Conservation (phyloP, 352 stramenopile genomes). For the Globisporangium emineosum region DNA sequence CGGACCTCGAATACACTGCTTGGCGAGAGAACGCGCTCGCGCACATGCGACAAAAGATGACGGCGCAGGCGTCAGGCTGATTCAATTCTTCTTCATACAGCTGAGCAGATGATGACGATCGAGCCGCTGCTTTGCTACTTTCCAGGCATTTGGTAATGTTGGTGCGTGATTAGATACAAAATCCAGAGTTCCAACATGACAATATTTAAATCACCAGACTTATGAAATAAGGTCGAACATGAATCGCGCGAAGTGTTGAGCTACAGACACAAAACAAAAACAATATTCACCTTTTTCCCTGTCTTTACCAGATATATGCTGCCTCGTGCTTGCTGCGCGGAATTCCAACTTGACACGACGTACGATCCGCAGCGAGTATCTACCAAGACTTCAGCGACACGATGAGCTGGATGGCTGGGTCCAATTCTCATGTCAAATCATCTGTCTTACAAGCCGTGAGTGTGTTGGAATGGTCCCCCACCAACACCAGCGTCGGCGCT, state of each 20-base stretch:
- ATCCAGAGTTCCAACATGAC: not conserved
- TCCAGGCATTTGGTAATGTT: no score
- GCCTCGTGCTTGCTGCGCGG: not conserved
- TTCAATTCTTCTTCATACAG: not conserved
- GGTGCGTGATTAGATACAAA: not conserved
- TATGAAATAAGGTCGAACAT: not conserved
- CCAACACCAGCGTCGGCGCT: slow-evolving; percentile 72
- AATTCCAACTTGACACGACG: not conserved
- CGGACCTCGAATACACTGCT: slow-evolving; percentile 10
- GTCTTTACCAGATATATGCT: no score
- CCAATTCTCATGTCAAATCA: not conserved
- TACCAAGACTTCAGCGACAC: not conserved
- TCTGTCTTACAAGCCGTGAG: slow-evolving; percentile 7
- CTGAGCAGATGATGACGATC: not conserved
- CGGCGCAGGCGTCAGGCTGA: not conserved
- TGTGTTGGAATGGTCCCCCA: slow-evolving; percentile 67
- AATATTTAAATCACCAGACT: not conserved
- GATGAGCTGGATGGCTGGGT: not conserved
- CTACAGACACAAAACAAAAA: not conserved
- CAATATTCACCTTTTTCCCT: no score
- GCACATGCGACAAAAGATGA: slow-evolving; percentile 8
- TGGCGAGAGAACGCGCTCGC: slow-evolving; percentile 12
- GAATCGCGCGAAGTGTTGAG: not conserved
- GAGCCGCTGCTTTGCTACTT: not conserved
- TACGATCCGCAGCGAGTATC: not conserved